phyloP scores from a whole-genome alignment of 192 early-diverging fungal genomes.

The Coemansia sp. region DNA sequence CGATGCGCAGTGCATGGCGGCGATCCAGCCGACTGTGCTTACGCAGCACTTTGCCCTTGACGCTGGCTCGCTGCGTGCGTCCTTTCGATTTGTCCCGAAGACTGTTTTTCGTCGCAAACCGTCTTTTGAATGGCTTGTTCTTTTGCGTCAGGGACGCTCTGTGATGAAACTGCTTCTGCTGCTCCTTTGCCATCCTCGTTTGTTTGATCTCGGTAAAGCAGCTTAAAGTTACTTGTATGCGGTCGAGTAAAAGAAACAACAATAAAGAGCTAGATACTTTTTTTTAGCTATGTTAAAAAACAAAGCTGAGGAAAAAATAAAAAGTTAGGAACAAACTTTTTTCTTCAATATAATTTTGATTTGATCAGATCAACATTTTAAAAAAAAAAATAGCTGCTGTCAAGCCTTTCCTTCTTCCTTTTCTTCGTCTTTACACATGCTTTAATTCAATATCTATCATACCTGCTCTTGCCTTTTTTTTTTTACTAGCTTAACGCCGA shows the following conservation, averaged over 20 bases:
- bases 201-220: background rate
- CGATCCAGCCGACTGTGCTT: slow-evolving; percentile 74
- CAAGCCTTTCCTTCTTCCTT: background rate
- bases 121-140: slow-evolving; percentile 98
- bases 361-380: background rate
- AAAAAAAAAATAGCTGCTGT: background rate
- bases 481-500: background rate
- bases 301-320: background rate
- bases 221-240: too few species aligned
- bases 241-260: background rate
- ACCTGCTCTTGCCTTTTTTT: background rate
- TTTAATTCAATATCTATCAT: background rate
- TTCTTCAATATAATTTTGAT: background rate
- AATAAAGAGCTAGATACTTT: background rate
- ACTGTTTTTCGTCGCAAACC: slow-evolving; percentile 81
- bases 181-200: slow-evolving; percentile 32
- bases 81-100: slow-evolving; percentile 84
- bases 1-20: slow-evolving; percentile 74
- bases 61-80: slow-evolving; percentile 63
- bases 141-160: slow-evolving; percentile 83
- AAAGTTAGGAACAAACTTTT: slow-evolving; percentile 7
- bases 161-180: slow-evolving; percentile 61
- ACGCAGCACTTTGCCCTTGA: slow-evolving; percentile 62
- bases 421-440: background rate
- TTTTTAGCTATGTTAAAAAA: background rate